Percentiles rank a stretch among this genome's conserved stretches.
Conservation (phyloP, 352 stramenopile genomes). For the Pythium oligandrum region DNA sequence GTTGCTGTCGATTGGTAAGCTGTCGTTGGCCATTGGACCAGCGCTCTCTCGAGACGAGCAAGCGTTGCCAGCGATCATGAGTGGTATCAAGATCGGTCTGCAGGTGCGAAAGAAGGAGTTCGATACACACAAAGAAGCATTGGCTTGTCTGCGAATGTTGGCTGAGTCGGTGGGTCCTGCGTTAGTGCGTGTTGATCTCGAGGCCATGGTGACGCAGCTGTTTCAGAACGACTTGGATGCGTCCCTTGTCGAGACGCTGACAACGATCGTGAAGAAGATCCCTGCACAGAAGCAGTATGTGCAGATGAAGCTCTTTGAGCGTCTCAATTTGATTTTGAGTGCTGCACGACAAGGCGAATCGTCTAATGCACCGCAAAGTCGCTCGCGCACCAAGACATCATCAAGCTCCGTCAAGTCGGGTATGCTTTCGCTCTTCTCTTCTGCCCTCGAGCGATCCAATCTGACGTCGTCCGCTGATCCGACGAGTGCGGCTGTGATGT, state of each 20-base stretch:
- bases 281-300: conserved; percentile 68
- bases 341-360: conserved; percentile 47
- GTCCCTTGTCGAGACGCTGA: conserved; percentile 76
- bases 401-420: conserved; percentile 66
- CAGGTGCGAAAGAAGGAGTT: conserved; percentile 81
- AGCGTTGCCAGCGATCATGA: conserved; percentile 78
- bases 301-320: conserved; percentile 81
- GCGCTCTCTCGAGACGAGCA: conserved; percentile 75
- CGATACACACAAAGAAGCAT: conserved; percentile 80
- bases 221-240: conserved; percentile 84
- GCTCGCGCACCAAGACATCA: conserved; percentile 67
- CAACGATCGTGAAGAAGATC: conserved; percentile 83
- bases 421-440: conserved; percentile 70
- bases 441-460: conserved; percentile 41
- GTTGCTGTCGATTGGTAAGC: conserved; percentile 80
- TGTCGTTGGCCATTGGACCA: conserved; percentile 75
- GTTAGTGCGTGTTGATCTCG: conserved; percentile 74
- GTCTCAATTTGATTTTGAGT: conserved; percentile 70
- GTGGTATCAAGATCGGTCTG: conserved; percentile 79
- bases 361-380: conserved; percentile 50
- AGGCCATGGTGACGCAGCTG: conserved; percentile 71
- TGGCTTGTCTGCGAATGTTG: conserved; percentile 80
- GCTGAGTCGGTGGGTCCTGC: conserved; percentile 68
- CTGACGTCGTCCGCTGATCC: conserved; percentile 34
- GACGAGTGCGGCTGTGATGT: conserved; percentile 6